Evolutionary conservation across 2,329 filamentous ascomycete genomes (phyloP).

Genomic region (Trichoderma arundinaceum): DNA sequence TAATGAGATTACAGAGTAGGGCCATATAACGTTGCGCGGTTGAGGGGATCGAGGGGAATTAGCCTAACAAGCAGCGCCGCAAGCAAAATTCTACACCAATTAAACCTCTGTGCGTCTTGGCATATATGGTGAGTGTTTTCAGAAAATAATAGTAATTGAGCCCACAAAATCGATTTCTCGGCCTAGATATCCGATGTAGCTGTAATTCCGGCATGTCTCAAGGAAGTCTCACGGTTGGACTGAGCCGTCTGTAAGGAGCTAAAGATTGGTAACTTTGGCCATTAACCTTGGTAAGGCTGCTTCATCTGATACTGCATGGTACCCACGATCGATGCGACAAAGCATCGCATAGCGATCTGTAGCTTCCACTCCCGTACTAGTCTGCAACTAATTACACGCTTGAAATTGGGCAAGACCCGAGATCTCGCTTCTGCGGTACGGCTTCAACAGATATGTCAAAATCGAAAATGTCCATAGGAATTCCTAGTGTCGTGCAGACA

Average conservation of each 20-base stretch:
- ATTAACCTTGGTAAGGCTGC: too few relatives aligned
- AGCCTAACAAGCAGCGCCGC: slow-evolving; percentile 3
- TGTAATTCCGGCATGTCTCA: too few relatives aligned
- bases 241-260: too few relatives aligned
- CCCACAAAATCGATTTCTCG: too few relatives aligned
- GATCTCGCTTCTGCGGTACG: slow-evolving; percentile 34
- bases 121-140: background rate
- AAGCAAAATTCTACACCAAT: slow-evolving; percentile 26
- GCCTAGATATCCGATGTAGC: too few relatives aligned
- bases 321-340: background rate
- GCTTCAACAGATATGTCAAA: slow-evolving; percentile 73
- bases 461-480: slow-evolving; percentile 94
- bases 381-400: slow-evolving; percentile 15
- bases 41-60: slow-evolving; percentile 8
- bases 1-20: background rate
- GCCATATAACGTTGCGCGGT: background rate
- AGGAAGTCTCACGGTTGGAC: too few relatives aligned
- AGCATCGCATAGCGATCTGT: background rate
- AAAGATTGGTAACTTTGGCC: too few relatives aligned
- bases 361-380: background rate
- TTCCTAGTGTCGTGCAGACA: slow-evolving; percentile 83
- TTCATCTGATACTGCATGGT: too few relatives aligned
- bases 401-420: slow-evolving; percentile 36
- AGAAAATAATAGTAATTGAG: too few relatives aligned
- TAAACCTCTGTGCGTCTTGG: background rate